phyloP scores from a whole-genome alignment of 129 eudicot species.

The Flaveria linearis region DNA sequence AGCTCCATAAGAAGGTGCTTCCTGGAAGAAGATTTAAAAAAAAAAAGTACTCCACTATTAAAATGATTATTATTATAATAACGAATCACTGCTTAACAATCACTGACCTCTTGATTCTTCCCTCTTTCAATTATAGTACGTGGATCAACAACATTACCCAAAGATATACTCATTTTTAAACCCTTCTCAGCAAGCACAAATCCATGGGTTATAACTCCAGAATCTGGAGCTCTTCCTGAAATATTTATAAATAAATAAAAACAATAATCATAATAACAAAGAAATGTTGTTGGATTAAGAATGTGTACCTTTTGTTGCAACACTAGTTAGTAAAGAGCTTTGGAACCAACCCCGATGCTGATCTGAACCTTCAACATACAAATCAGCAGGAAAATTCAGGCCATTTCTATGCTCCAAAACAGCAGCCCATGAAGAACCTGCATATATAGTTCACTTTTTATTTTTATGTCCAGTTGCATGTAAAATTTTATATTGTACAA shows the following conservation, averaged over 20 bases:
- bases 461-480: constrained; percentile 14
- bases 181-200: constrained; percentile 96
- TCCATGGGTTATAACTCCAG: constrained; percentile 85
- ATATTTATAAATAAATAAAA: constrained; percentile 6
- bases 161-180: constrained; percentile 90
- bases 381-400: constrained; percentile 82
- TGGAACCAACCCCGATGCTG: constrained; percentile 99
- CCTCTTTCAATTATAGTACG: constrained; percentile 84
- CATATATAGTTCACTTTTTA: neutral
- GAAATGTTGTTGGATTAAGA: neutral
- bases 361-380: constrained; percentile 96
- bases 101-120: constrained; percentile 65
- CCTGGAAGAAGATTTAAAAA: constrained; percentile 39
- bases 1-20: constrained; percentile 84
- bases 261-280: constrained; percentile 20
- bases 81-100: constrained; percentile 6
- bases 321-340: constrained; percentile 89
- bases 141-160: constrained; percentile 98
- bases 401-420: constrained; percentile 74
- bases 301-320: constrained; percentile 76
- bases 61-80: neutral
- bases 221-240: constrained; percentile 91
- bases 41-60: too few relatives aligned
- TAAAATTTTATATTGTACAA: neutral
- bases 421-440: constrained; percentile 99